phyloP scores from a whole-genome alignment of 2,329 filamentous ascomycete species.

The Clonostachys sp. region DNA sequence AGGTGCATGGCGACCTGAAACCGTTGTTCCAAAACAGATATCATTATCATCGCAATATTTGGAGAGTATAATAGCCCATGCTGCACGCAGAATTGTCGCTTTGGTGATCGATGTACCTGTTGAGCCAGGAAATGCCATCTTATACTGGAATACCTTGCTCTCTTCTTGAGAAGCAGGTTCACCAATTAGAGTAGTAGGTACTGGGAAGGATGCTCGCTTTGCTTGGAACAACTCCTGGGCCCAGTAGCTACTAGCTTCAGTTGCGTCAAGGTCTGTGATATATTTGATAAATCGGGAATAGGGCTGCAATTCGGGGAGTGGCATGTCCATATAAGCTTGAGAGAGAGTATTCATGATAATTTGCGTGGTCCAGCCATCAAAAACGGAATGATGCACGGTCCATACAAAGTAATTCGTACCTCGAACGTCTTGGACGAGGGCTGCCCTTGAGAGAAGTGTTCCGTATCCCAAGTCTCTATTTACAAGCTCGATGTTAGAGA shows the following conservation, averaged over 20 bases:
- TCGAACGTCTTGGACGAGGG: neutral
- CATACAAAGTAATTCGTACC: slow-evolving; percentile 27
- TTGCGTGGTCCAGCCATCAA: slow-evolving; percentile 89
- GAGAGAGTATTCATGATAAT: slow-evolving; percentile 46
- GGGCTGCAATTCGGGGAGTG: slow-evolving; percentile 3
- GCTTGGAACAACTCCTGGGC: slow-evolving; percentile 2
- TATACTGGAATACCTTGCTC: neutral
- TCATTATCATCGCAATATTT: slow-evolving; percentile 9
- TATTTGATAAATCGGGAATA: slow-evolving; percentile 1
- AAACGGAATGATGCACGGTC: slow-evolving; percentile 76
- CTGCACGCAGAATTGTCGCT: slow-evolving; percentile 8
- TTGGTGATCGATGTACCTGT: slow-evolving; percentile 5
- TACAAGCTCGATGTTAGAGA: neutral
- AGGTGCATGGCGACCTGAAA: slow-evolving; percentile 13
- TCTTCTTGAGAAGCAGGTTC: neutral
- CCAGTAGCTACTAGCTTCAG: neutral
- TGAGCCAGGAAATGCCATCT: neutral
- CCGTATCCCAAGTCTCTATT: slow-evolving; percentile 4
- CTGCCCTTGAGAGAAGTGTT: slow-evolving; percentile 1
- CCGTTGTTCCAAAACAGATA: slow-evolving; percentile 13
- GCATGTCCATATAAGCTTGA: neutral
- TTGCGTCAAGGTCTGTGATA: neutral
- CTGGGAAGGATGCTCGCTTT: slow-evolving; percentile 4
- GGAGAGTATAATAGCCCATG: slow-evolving; percentile 2
- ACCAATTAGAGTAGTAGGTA: slow-evolving; percentile 12